Percentiles rank a stretch among this genome's conserved stretches.
Evolutionary conservation across 371 early-diverging fungal species (phyloP).

Genomic region (Actinomucor elegans): DNA sequence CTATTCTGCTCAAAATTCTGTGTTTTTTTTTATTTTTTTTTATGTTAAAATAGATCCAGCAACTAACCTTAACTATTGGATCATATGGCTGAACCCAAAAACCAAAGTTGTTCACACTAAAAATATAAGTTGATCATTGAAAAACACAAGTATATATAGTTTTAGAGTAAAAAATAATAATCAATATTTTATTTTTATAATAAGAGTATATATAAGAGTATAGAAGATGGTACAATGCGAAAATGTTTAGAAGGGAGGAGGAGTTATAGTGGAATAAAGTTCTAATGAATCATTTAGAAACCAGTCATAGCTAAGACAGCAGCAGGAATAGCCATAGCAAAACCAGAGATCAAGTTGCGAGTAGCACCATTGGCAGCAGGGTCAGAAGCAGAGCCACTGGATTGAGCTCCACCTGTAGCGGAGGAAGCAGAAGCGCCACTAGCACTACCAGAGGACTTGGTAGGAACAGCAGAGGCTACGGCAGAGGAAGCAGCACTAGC

Average conservation of each 20-base stretch:
- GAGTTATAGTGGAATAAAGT: background rate
- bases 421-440: background rate
- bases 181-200: conserved; percentile 1
- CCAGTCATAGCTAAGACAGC: conserved; percentile 22
- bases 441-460: background rate
- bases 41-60: too few relatives aligned
- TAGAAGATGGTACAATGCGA: conserved; percentile 11
- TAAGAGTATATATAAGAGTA: background rate
- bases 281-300: conserved; percentile 14
- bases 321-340: conserved; percentile 18
- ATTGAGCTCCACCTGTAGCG: background rate
- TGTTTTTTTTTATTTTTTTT: too few relatives aligned
- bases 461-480: background rate
- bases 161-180: too few relatives aligned
- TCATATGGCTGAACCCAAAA: too few relatives aligned
- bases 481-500: background rate
- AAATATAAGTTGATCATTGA: background rate
- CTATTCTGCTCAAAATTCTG: too few relatives aligned
- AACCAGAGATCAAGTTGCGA: conserved; percentile 13
- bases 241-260: background rate
- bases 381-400: background rate
- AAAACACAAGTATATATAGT: background rate
- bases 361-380: conserved; percentile 5
- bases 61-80: too few relatives aligned
- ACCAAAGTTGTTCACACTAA: too few relatives aligned